Conservation (phyloP, 2,329 filamentous ascomycete species). For the Fusarium sp. region DNA sequence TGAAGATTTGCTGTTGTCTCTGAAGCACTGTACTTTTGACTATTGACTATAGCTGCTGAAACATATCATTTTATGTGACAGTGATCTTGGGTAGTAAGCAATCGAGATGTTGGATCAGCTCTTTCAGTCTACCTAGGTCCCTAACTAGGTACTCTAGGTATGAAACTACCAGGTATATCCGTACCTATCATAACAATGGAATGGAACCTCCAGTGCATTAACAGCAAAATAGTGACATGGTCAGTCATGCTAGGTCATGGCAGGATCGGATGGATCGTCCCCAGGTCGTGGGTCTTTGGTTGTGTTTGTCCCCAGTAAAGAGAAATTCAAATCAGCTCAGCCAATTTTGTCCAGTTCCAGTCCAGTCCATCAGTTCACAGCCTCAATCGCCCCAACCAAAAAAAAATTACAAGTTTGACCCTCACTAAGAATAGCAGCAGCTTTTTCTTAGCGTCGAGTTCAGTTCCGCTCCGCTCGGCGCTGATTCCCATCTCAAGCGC, state of each 20-base stretch:
- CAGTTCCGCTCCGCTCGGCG: conserved; percentile 34
- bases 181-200: not conserved
- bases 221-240: not conserved
- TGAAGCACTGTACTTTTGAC: not conserved
- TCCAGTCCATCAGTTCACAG: conserved; percentile 32
- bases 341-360: not conserved
- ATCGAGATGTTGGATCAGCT: not conserved
- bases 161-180: not conserved
- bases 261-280: conserved; percentile 42
- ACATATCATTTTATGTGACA: not conserved
- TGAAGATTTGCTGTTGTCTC: conserved; percentile 15
- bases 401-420: conserved; percentile 15
- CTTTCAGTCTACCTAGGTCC: not conserved
- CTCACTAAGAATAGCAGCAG: conserved; percentile 43
- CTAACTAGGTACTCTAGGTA: not conserved
- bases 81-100: not conserved
- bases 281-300: conserved; percentile 35
- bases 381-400: conserved; percentile 42
- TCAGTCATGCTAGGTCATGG: conserved; percentile 2
- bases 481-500: conserved; percentile 39
- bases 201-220: not conserved
- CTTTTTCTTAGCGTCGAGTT: conserved; percentile 28
- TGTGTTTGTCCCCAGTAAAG: conserved; percentile 12
- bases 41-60: not conserved
- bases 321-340: conserved; percentile 7